These are phyloP conservation scores for Fragaria iinumae DNA, from an alignment of 306 rosid species.

Conservation along the genomic window DNA sequence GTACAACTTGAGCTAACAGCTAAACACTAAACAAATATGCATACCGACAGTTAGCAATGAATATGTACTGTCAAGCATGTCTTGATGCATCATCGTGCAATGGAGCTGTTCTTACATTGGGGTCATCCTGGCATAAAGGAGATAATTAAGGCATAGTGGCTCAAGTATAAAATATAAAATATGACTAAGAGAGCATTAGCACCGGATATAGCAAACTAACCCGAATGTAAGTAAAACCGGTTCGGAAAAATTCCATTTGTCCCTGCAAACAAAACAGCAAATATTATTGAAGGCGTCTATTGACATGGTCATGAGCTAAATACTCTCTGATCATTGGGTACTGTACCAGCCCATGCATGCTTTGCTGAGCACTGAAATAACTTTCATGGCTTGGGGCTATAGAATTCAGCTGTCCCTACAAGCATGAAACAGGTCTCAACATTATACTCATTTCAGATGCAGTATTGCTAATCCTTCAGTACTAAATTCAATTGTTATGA, in stretches of 20 bases:
- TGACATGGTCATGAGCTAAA: conserved; percentile 21
- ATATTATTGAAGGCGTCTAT: conserved; percentile 25
- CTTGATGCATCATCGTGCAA: conserved; percentile 95
- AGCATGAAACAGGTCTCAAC: conserved; percentile 20
- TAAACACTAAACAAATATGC: conserved; percentile 17
- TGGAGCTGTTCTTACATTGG: conserved; percentile 80
- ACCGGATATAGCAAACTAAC: conserved; percentile 48
- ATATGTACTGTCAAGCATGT: conserved; percentile 52
- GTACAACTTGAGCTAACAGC: not conserved
- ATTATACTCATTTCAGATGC: conserved; percentile 9
- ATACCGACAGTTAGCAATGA: conserved; percentile 29
- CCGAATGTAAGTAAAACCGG: conserved; percentile 79
- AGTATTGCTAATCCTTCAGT: conserved; percentile 4
- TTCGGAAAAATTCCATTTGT: conserved; percentile 88
- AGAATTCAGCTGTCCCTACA: conserved; percentile 86
- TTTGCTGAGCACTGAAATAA: conserved; percentile 75
- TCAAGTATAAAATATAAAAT: conserved; percentile 16
- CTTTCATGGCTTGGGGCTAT: conserved; percentile 88
- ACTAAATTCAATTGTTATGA: conserved; percentile 17
- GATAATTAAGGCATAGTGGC: conserved; percentile 19
- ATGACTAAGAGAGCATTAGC: not conserved
- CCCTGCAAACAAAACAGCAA: conserved; percentile 60
- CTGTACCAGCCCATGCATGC: conserved; percentile 90
- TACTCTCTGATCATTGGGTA: conserved; percentile 25
- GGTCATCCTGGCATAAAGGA: conserved; percentile 72